phyloP scores from a whole-genome alignment of 306 rosid genomes.

The Cicer judaicum region DNA sequence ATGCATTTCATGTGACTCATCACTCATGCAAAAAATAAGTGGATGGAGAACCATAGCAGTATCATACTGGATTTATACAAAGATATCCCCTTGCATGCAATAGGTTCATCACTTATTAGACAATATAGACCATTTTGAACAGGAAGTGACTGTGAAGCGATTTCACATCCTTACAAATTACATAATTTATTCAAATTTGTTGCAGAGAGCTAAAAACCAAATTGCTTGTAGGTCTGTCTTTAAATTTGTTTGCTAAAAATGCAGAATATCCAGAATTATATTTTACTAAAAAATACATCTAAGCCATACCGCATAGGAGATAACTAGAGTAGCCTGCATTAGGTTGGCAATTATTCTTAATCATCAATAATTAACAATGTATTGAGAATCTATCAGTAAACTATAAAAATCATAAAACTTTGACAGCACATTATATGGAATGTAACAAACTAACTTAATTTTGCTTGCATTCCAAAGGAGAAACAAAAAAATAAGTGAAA shows the following conservation, averaged over 20 bases:
- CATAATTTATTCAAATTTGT: slow-evolving; percentile 2
- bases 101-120: not conserved
- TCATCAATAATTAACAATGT: no score
- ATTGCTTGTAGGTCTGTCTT: not conserved
- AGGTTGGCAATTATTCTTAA: no score
- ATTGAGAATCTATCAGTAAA: slow-evolving; percentile 20
- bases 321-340: no score
- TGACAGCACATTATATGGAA: slow-evolving; percentile 9
- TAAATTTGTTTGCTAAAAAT: not conserved
- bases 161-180: slow-evolving; percentile 3
- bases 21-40: slow-evolving; percentile 13
- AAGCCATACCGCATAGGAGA: no score
- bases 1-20: slow-evolving; percentile 4
- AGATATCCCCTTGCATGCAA: not conserved
- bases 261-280: not conserved
- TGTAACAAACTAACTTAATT: slow-evolving; percentile 9
- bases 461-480: slow-evolving; percentile 29
- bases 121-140: not conserved
- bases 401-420: slow-evolving; percentile 22
- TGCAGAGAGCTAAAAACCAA: slow-evolving; percentile 11
- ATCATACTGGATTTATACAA: slow-evolving; percentile 5
- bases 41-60: not conserved
- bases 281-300: no score
- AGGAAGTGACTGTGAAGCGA: slow-evolving; percentile 27
- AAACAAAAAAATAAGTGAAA: slow-evolving; percentile 1